Conservation (phyloP, 1,139 yeast genomes). For the Blastobotrys ciferrii region DNA sequence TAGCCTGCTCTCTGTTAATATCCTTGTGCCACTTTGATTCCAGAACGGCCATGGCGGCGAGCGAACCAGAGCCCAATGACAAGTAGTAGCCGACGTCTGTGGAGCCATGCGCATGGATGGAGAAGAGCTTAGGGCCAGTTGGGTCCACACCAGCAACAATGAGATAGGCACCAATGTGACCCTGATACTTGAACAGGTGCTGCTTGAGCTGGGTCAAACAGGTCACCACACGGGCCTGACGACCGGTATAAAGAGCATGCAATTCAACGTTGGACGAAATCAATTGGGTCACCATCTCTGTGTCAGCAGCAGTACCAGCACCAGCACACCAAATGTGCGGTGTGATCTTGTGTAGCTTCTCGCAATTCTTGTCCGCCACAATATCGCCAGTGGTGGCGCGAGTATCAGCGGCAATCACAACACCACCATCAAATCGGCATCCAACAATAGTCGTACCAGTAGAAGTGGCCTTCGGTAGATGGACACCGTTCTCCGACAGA, state of each 20-base stretch:
- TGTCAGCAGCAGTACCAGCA: constrained; percentile 99
- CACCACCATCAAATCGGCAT: constrained; percentile 87
- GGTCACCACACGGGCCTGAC: constrained; percentile 90
- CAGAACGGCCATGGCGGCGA: constrained; percentile 97
- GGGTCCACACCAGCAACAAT: constrained; percentile 98
- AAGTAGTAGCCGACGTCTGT: constrained; percentile 93
- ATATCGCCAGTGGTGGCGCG: constrained; percentile 95
- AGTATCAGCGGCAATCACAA: constrained; percentile 96
- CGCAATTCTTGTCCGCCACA: constrained; percentile 98
- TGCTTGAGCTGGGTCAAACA: constrained; percentile 92
- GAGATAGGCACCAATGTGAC: constrained; percentile 93
- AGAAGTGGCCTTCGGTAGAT: constrained; percentile 84
- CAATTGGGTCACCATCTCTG: constrained; percentile 93
- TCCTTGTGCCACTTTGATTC: constrained; percentile 84
- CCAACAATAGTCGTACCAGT: constrained; percentile 99
- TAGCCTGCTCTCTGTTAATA: constrained; percentile 81
- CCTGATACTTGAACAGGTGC: constrained; percentile 93
- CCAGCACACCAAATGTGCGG: constrained; percentile 99
- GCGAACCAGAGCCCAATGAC: constrained; percentile 94
- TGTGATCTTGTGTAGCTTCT: constrained; percentile 85
- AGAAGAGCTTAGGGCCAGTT: constrained; percentile 88
- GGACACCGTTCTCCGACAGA: constrained; percentile 68
- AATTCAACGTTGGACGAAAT: constrained; percentile 87
- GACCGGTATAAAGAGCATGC: constrained; percentile 76
- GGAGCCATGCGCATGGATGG: constrained; percentile 97